Evolutionary conservation across 208 protist species (phyloP).

Genomic region (Leishmania martiniquensis): DNA sequence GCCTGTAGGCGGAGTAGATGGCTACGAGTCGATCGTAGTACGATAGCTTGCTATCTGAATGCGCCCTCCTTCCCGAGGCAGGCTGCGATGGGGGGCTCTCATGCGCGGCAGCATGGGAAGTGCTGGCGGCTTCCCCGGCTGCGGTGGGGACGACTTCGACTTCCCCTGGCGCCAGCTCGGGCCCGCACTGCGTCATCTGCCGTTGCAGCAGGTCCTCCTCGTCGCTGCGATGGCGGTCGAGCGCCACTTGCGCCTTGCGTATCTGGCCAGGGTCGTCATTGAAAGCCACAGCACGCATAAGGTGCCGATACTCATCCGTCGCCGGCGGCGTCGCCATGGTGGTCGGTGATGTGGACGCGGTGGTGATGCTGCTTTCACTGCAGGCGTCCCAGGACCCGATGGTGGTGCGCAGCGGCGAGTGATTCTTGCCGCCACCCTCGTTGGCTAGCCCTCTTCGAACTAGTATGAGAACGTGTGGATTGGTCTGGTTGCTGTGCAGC

Average conservation of each 20-base stretch:
- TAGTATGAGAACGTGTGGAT: slow-evolving; percentile 22
- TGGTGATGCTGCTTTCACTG: not conserved
- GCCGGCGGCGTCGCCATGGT: slow-evolving; percentile 3
- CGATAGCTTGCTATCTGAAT: not conserved
- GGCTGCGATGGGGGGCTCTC: not conserved
- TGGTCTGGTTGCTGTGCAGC: slow-evolving; percentile 15
- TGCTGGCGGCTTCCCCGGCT: not conserved
- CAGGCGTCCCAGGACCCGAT: not conserved
- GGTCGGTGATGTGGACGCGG: slow-evolving; percentile 6
- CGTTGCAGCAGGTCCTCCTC: slow-evolving; percentile 41
- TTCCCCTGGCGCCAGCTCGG: slow-evolving; percentile 16
- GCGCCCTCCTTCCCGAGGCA: not conserved
- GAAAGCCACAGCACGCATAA: slow-evolving; percentile 37
- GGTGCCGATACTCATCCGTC: slow-evolving; percentile 23
- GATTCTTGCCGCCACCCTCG: not conserved
- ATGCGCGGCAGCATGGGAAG: not conserved
- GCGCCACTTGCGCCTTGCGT: slow-evolving; percentile 31
- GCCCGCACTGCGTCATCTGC: slow-evolving; percentile 47
- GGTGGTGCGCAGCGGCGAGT: slow-evolving; percentile 13
- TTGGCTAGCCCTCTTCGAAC: not conserved
- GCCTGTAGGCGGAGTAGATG: slow-evolving; percentile 76
- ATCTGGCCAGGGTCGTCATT: slow-evolving; percentile 47
- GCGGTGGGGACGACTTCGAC: slow-evolving; percentile 5
- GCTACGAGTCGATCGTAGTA: slow-evolving; percentile 68
- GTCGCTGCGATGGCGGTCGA: slow-evolving; percentile 40